phyloP scores from a whole-genome alignment of 2,329 filamentous ascomycete species.

The Mycogone perniciosa region DNA sequence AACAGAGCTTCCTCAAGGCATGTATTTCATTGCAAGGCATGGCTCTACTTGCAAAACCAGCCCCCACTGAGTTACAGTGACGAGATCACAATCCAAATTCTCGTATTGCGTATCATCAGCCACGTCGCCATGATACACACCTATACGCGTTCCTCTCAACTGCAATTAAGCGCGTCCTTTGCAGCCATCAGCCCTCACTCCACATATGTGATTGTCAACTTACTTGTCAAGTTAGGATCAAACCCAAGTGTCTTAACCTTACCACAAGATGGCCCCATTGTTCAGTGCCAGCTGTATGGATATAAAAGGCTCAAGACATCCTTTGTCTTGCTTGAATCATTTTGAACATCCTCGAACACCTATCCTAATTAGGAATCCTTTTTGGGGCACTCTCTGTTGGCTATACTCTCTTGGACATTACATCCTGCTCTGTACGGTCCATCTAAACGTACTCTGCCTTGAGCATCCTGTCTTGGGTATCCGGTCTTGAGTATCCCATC shows the following conservation, averaged over 20 bases:
- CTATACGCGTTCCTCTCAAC: not conserved
- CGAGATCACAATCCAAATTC: not conserved
- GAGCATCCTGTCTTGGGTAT: not conserved
- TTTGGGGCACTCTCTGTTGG: too few relatives aligned
- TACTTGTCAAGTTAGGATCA: too few relatives aligned
- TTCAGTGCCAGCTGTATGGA: not conserved
- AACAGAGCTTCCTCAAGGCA: not conserved
- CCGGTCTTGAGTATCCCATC: not conserved
- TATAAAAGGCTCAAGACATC: slow-evolving; percentile 3
- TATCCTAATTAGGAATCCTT: too few relatives aligned
- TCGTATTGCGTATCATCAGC: not conserved
- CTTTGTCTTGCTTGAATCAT: not conserved
- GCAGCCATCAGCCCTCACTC: too few relatives aligned
- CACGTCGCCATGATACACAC: slow-evolving; percentile 2
- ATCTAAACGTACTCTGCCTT: too few relatives aligned
- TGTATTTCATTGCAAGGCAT: not conserved
- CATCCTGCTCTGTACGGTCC: too few relatives aligned
- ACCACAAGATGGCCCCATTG: not conserved
- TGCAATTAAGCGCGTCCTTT: not conserved
- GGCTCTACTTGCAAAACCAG: not conserved
- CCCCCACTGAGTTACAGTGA: not conserved
- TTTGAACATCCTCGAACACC: too few relatives aligned
- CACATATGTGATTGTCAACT: too few relatives aligned
- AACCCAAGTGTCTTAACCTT: not conserved
- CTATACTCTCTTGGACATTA: too few relatives aligned